phyloP scores from a whole-genome alignment of 2,329 filamentous ascomycete species.

The Aaosphaeria arxii region DNA sequence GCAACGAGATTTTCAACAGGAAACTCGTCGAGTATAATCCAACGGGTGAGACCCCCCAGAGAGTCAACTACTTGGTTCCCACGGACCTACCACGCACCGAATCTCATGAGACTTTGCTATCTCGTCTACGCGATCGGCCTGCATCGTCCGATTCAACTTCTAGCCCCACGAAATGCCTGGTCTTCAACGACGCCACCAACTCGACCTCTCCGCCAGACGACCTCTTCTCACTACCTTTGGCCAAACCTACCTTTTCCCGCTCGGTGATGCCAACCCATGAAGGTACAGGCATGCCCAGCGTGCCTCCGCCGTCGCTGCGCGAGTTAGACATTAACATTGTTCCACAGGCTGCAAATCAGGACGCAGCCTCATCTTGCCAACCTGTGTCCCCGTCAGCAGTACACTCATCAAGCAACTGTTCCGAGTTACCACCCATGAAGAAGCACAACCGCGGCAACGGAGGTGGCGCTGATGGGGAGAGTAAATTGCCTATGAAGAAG shows the following conservation, averaged over 20 bases:
- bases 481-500: slow-evolving; percentile 45
- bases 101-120: slow-evolving; percentile 55
- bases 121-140: slow-evolving; percentile 42
- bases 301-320: slow-evolving; percentile 34
- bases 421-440: slow-evolving; percentile 40
- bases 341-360: slow-evolving; percentile 25
- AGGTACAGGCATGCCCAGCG: slow-evolving; percentile 12
- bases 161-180: slow-evolving; percentile 49
- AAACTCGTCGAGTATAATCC: slow-evolving; percentile 75
- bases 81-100: slow-evolving; percentile 75
- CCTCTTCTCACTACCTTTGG: slow-evolving; percentile 17
- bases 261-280: slow-evolving; percentile 20
- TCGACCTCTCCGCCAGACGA: slow-evolving; percentile 23
- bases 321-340: slow-evolving; percentile 50
- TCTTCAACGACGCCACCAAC: slow-evolving; percentile 52
- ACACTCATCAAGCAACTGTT: neutral
- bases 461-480: slow-evolving; percentile 24
- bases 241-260: slow-evolving; percentile 21
- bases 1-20: slow-evolving; percentile 63
- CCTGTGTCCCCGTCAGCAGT: slow-evolving; percentile 30
- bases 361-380: slow-evolving; percentile 6
- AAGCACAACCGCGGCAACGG: slow-evolving; percentile 39
- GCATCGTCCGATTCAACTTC: slow-evolving; percentile 25
- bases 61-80: slow-evolving; percentile 77
- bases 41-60: slow-evolving; percentile 84